Base-by-base conservation (phyloP, 768 basidiomycete species). In the Ephemerocybe angulata region DNA sequence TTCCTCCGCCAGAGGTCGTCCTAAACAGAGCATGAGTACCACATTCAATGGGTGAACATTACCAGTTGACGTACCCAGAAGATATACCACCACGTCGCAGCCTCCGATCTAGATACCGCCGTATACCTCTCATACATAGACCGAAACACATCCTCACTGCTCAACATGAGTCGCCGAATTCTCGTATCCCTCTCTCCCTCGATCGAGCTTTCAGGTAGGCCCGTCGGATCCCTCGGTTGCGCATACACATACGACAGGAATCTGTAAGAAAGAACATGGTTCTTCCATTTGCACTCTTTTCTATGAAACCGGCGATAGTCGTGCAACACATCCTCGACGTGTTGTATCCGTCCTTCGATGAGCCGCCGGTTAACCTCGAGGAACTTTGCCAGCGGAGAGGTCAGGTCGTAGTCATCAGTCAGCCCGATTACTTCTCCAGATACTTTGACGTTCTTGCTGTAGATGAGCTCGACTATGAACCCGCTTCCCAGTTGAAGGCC, bases 1-100 rank as follows among this genome's bases (percentile, higher is more conserved):
- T 90, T 90, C 52, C 87, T 73, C 57, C 87, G 73, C 87, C 87
- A 90, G 6, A 88, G 63, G 64, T 89, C 88, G 62, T 90, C 88
- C 87, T 87, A n/a, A n/a, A n/a, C n/a, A n/a, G 54, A 19, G 33
- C 21, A 49, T 21, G n/a, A 11, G 25, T 30, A 48, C 27, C 12
- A 48, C 27, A 10, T 7, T 42, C 40, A 42, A 17, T 35, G 8
- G 8, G 33, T 17, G 8, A 35, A 8, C 33, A 25, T 24, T 15
- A 17, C 3, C n/a, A 48, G 1, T 35, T 15, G 11, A 63, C 80
- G 60, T 48, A 88, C 88, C 86, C 86, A 90, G 59, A 88, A 83
- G 12, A 90, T 74, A 60, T 86, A 90, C 90, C 90, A 92, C 85
- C 87, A 90, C 3, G 82, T 79, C 3, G 78, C 69, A 1, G 81